Evolutionary conservation across 1,284 basidiomycete species (phyloP).

Genomic region (Clitocybe nebularis): DNA sequence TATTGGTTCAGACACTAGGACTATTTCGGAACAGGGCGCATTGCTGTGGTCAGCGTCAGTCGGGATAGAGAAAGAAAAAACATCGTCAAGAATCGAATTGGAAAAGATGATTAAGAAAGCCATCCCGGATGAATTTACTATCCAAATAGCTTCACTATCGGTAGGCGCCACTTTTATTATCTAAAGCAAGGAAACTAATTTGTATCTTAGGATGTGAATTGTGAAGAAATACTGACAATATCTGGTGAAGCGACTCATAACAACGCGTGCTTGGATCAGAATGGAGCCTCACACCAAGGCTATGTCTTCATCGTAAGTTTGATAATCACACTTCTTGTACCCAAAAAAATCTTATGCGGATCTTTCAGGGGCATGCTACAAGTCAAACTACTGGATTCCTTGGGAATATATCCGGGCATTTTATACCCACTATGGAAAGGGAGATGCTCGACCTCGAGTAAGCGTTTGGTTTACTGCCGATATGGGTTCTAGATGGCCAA

Average conservation of each 20-base stretch:
- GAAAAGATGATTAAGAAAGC: constrained; percentile 1
- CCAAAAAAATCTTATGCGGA: neutral
- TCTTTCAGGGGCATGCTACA: neutral
- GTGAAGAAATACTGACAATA: too few species aligned
- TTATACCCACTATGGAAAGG: neutral
- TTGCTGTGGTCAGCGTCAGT: neutral
- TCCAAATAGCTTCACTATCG: neutral
- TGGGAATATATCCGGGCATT: neutral
- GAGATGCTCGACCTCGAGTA: constrained; percentile 1
- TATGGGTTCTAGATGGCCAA: neutral
- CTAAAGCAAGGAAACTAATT: too few species aligned
- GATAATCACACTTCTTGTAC: neutral
- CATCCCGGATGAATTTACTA: neutral
- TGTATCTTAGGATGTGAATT: too few species aligned
- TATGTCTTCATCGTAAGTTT: neutral
- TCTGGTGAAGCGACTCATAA: too few species aligned
- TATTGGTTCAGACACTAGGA: too few species aligned
- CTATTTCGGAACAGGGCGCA: too few species aligned
- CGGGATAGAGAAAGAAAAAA: neutral
- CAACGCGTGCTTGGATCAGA: too few species aligned
- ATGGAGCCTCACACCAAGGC: neutral
- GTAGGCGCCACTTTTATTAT: too few species aligned
- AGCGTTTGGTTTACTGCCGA: neutral
- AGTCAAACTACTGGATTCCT: neutral
- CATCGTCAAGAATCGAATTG: neutral